Evolutionary conservation across 2,329 filamentous ascomycete genomes (phyloP), one percentile per base, ranked within the genome.

Genomic region (Cladosporium austrohemisphaericum): DNA sequence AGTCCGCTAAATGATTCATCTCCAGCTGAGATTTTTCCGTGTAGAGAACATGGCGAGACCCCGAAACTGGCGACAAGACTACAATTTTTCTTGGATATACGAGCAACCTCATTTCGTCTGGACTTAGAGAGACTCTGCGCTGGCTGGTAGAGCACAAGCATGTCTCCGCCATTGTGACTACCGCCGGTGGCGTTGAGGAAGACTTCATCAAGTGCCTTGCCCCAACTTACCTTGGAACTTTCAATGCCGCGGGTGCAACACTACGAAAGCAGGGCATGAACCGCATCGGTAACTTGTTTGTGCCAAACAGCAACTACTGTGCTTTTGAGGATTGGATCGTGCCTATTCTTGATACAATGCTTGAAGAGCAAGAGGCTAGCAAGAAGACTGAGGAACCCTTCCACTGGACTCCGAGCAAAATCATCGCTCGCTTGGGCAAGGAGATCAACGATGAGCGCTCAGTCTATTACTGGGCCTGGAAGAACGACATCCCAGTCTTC

Each of bases 51-150:
- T 97, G 88, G 85, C 77, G 78, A 54, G 86, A 95, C 65, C 81
- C 88, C 1, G 86, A 91, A 63, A 87, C 87, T 1, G 81, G 81
- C 11, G 82, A 86, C 20, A 80, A 80, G 61, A 93, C 93, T 14
- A 97, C 93, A 52, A 92, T 98, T 60, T 97, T 98, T 70, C 81
- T 98, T 7, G 93, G 93, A 50, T 98, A 96, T 73, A 98, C 93
- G 8, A 95, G 89, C 43, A 98, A 98, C 67, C 78, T 98, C 60
- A 96, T 98, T 63, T 97, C 93, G 0, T 98, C 92, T 3, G 93
- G 93, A 7, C 80, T 98, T 23, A 83, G 93, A 47, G 91, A 95
- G 57, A 91, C 91, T 28, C 76, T 98, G 57, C 87, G 93, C 50
- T 98, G 90, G 73, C 81, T 98, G 1, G 91, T 94, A 36, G 81